Conservation (phyloP, 805 yeast species). For the Dipodascus albidus region DNA sequence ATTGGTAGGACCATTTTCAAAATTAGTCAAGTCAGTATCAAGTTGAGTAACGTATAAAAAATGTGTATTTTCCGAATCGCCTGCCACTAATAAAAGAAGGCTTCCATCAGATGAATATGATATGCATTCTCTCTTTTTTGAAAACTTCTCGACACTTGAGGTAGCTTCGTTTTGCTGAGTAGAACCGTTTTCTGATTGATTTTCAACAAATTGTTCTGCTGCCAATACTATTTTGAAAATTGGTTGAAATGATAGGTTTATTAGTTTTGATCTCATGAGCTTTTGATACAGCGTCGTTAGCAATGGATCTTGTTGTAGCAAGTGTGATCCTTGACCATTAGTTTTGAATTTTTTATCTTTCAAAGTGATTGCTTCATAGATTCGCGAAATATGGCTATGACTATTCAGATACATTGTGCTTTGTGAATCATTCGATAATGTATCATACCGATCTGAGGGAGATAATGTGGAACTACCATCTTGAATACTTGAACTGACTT, state of each 20-base stretch:
- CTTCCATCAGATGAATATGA: conserved; percentile 1
- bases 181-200: no score
- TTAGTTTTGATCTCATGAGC: background rate
- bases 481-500: background rate
- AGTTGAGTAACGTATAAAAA: background rate
- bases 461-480: no score
- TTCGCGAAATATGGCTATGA: background rate
- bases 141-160: background rate
- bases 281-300: background rate
- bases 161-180: no score
- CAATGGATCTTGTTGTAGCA: background rate
- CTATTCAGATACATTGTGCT: background rate
- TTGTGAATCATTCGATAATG: no score
- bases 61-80: background rate
- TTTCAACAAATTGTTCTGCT: background rate
- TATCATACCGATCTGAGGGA: no score
- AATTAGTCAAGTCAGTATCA: background rate
- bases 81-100: background rate
- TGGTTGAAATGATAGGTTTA: background rate
- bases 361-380: background rate
- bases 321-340: background rate
- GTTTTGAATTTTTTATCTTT: background rate
- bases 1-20: background rate
- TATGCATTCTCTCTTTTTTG: background rate
- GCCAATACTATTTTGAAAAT: background rate